phyloP scores from a whole-genome alignment of 2,329 filamentous ascomycete genomes.

The Mycosphaerella arachidis region DNA sequence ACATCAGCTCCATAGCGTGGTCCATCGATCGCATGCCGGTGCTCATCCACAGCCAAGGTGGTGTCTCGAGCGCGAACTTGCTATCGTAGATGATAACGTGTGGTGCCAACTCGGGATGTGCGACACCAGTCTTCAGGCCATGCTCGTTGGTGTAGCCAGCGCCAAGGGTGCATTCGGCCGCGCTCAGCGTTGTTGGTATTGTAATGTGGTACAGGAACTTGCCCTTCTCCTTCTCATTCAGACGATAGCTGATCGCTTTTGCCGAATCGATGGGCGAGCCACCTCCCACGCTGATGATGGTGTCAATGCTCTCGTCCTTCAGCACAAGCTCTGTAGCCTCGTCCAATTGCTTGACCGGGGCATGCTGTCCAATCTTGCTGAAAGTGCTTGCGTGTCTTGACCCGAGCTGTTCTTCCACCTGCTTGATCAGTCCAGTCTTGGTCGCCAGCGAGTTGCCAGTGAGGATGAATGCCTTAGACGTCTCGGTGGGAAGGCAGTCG shows the following conservation, averaged over 20 bases:
- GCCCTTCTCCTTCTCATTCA: slow-evolving; percentile 36
- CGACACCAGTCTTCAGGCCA: slow-evolving; percentile 48
- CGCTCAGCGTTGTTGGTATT: slow-evolving; percentile 49
- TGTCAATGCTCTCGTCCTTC: slow-evolving; percentile 47
- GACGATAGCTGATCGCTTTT: slow-evolving; percentile 45
- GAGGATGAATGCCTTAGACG: slow-evolving; percentile 55
- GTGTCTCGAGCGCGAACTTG: slow-evolving; percentile 49
- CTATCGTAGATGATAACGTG: slow-evolving; percentile 52
- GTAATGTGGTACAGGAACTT: slow-evolving; percentile 45
- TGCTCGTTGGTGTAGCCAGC: slow-evolving; percentile 49
- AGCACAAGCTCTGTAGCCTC: slow-evolving; percentile 47
- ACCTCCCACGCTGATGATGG: slow-evolving; percentile 53
- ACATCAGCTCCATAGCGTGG: slow-evolving; percentile 52
- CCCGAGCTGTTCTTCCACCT: slow-evolving; percentile 48
- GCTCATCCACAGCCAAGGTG: slow-evolving; percentile 46
- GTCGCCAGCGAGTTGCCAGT: slow-evolving; percentile 51
- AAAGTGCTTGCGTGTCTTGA: slow-evolving; percentile 54
- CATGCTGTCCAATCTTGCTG: slow-evolving; percentile 52
- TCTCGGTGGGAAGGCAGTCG: slow-evolving; percentile 39
- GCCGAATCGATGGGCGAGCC: slow-evolving; percentile 52
- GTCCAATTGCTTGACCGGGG: slow-evolving; percentile 52
- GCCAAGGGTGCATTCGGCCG: slow-evolving; percentile 52
- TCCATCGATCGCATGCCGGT: slow-evolving; percentile 53
- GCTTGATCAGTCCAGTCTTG: slow-evolving; percentile 50
- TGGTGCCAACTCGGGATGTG: slow-evolving; percentile 41